Conservation (phyloP, 768 basidiomycete species). For the Lentinula sp. region DNA sequence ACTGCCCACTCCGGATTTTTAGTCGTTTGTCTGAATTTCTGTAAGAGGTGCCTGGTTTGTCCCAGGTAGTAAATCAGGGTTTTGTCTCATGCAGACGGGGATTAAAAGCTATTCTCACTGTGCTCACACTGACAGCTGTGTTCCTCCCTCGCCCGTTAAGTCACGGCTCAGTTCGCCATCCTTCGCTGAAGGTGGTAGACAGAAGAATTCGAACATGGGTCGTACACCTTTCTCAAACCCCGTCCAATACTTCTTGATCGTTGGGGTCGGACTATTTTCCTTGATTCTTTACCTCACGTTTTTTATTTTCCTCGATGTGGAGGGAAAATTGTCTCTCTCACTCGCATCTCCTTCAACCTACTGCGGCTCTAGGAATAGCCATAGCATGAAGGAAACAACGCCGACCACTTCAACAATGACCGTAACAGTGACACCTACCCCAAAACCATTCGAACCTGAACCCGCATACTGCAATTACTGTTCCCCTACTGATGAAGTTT, state of each 20-base stretch:
- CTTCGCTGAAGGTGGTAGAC: no score
- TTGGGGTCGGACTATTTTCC: not conserved
- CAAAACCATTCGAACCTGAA: not conserved
- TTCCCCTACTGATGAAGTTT: not conserved
- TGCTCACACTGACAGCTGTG: no score
- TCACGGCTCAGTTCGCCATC: not conserved
- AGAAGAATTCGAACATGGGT: not conserved
- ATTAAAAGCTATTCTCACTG: not conserved
- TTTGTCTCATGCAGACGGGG: not conserved
- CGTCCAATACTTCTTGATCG: not conserved
- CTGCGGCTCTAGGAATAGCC: not conserved
- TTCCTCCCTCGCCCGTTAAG: no score
- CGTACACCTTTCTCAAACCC: not conserved
- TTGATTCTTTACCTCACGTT: not conserved
- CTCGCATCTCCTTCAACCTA: not conserved
- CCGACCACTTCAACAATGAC: not conserved
- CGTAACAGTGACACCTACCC: not conserved
- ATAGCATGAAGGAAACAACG: not conserved
- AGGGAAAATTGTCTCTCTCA: not conserved
- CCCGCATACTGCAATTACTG: slow-evolving; percentile 1
- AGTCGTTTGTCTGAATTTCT: no score
- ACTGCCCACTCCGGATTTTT: no score
- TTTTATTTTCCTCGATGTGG: not conserved
- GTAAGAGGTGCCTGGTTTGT: no score
- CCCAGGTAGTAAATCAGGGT: not conserved